Evolutionary conservation across 495 filamentous ascomycete genomes (phyloP).

Genomic region (Aspergillus wentii): DNA sequence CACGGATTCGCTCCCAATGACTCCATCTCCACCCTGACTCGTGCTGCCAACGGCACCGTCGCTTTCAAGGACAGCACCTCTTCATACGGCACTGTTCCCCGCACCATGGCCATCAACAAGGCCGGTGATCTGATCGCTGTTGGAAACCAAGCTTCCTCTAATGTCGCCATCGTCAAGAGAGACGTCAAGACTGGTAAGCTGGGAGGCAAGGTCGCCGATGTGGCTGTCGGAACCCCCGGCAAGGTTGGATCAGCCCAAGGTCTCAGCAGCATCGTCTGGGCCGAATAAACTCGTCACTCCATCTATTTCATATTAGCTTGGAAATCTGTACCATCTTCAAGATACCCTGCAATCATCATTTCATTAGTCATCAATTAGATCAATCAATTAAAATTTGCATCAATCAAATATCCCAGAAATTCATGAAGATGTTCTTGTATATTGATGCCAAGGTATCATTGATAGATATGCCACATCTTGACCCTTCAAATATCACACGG

Average conservation of each 20-base stretch:
- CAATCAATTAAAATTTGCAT: no score
- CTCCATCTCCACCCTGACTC: constrained; percentile 27
- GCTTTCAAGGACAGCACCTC: constrained; percentile 45
- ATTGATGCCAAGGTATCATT: no score
- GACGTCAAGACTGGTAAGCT: constrained; percentile 52
- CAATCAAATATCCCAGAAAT: no score
- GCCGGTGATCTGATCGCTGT: constrained; percentile 56
- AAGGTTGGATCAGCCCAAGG: constrained; percentile 36
- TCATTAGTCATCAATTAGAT: no score
- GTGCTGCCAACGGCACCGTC: constrained; percentile 43
- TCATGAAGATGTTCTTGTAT: no score
- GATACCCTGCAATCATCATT: no score
- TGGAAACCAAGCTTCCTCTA: constrained; percentile 54
- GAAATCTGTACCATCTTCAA: no score
- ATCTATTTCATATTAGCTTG: no score
- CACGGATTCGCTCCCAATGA: constrained; percentile 27
- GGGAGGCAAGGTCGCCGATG: constrained; percentile 41
- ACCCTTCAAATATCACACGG: no score
- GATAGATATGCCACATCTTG: no score
- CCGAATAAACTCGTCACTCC: constrained; percentile 50
- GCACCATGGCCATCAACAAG: constrained; percentile 63
- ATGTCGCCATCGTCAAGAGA: constrained; percentile 56
- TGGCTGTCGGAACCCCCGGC: constrained; percentile 29
- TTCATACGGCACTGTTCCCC: constrained; percentile 55
- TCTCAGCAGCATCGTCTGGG: constrained; percentile 58